Conservation (phyloP, 2,329 filamentous ascomycete species). For the Calonectria leucothoes region DNA sequence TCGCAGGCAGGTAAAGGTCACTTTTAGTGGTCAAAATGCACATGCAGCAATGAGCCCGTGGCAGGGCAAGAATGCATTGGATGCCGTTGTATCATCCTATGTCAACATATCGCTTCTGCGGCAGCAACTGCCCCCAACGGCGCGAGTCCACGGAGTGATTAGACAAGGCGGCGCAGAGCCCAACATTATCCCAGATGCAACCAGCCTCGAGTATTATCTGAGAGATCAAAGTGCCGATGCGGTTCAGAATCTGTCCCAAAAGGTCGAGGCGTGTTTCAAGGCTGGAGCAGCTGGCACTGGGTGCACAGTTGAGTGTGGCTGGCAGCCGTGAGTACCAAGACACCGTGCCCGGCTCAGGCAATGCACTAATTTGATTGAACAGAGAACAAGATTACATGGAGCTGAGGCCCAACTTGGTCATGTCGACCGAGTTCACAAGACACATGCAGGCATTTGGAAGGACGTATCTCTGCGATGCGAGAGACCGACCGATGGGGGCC, state of each 20-base stretch:
- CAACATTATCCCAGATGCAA: slow-evolving; percentile 67
- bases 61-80: slow-evolving; percentile 70
- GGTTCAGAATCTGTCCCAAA: slow-evolving; percentile 43
- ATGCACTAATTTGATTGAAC: neutral
- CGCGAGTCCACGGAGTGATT: slow-evolving; percentile 64
- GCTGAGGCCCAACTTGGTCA: slow-evolving; percentile 29
- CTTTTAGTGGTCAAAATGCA: slow-evolving; percentile 65
- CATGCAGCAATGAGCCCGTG: slow-evolving; percentile 69
- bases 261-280: slow-evolving; percentile 54
- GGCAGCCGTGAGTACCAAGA: slow-evolving; percentile 22
- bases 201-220: slow-evolving; percentile 50
- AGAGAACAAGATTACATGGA: slow-evolving; percentile 38
- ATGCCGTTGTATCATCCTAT: slow-evolving; percentile 64
- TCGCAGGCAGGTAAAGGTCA: slow-evolving; percentile 61
- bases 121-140: slow-evolving; percentile 66
- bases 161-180: slow-evolving; percentile 63
- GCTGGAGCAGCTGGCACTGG: slow-evolving; percentile 57
- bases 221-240: slow-evolving; percentile 46
- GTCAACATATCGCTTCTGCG: slow-evolving; percentile 62
- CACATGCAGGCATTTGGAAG: slow-evolving; percentile 36
- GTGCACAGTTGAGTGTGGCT: slow-evolving; percentile 55
- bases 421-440: slow-evolving; percentile 26
- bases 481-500: slow-evolving; percentile 31
- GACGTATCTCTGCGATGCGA: slow-evolving; percentile 18
- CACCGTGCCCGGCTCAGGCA: neutral